These are phyloP conservation scores for Spatholobus suberectus DNA, from an alignment of 306 rosid genomes.

Conservation along the genomic window DNA sequence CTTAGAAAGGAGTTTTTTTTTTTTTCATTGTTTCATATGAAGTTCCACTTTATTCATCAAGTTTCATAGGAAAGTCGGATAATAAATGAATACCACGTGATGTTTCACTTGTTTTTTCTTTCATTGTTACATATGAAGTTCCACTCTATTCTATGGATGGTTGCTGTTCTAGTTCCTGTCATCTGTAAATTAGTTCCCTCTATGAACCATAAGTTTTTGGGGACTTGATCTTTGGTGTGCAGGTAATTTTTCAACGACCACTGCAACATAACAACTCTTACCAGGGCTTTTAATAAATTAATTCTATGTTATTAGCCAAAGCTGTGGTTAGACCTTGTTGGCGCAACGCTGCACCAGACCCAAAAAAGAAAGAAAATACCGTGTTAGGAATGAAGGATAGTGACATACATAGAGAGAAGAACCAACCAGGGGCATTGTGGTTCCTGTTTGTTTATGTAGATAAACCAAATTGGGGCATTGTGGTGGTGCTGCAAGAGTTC, in stretches of 20 bases:
- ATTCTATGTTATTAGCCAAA: conserved; percentile 7
- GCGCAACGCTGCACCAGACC: not conserved
- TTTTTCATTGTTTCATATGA: too few species aligned
- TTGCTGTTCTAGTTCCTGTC: conserved; percentile 22
- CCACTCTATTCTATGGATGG: conserved; percentile 2
- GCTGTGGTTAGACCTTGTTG: conserved; percentile 14
- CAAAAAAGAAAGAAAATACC: not conserved
- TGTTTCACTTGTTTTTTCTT: not conserved
- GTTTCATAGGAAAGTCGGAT: not conserved
- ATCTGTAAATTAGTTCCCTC: conserved; percentile 12
- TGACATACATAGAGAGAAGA: not conserved
- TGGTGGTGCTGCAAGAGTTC: conserved; percentile 22
- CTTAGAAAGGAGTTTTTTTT: not conserved
- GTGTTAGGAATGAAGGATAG: not conserved
- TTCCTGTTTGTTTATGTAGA: conserved; percentile 12
- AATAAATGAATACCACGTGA: not conserved
- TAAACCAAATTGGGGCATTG: conserved; percentile 18
- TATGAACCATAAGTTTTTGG: conserved; percentile 6
- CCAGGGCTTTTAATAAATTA: conserved; percentile 17
- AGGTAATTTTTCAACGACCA: conserved; percentile 25
- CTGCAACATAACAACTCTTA: conserved; percentile 12
- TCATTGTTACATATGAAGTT: not conserved
- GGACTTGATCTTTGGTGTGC: conserved; percentile 37
- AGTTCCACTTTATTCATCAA: not conserved
- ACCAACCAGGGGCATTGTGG: not conserved